A percentile compares a stretch with the other conserved stretches of the same genome.
phyloP scores from a whole-genome alignment of 75 land plant genomes.

The Pseudotsuga menziesii region DNA sequence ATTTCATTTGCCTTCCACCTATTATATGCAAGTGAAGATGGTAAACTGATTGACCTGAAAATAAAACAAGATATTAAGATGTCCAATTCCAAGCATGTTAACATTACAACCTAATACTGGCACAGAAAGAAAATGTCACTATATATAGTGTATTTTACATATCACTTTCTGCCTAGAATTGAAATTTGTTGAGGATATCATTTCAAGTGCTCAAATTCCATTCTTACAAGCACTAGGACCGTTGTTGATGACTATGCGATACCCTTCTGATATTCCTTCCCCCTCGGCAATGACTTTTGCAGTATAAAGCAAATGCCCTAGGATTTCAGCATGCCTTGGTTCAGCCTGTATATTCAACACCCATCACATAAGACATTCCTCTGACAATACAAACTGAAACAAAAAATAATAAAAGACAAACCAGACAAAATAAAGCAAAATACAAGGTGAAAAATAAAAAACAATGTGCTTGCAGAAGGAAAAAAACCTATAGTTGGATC shows the following conservation, averaged over 20 bases:
- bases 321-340: slow-evolving; percentile 60
- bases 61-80: not conserved
- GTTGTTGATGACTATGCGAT: slow-evolving; percentile 84
- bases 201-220: not conserved
- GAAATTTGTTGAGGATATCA: not conserved
- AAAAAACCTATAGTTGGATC: no score
- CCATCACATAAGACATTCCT: not conserved
- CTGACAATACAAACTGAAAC: slow-evolving; percentile 9
- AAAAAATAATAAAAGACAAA: not conserved
- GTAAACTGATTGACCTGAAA: slow-evolving; percentile 93
- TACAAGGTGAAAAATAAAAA: not conserved
- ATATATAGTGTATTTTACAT: not conserved
- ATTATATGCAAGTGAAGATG: slow-evolving; percentile 95
- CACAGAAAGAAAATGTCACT: not conserved
- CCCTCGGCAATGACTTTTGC: slow-evolving; percentile 81
- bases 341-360: slow-evolving; percentile 54
- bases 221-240: slow-evolving; percentile 82
- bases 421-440: not conserved
- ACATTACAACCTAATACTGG: not conserved
- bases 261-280: slow-evolving; percentile 77
- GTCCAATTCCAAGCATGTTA: not conserved
- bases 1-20: slow-evolving; percentile 95
- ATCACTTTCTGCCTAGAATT: not conserved
- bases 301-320: slow-evolving; percentile 76
- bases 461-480: not conserved